Percentiles rank a stretch among this genome's conserved stretches.
Conservation (phyloP, 768 basidiomycete genomes). For the Mycena epipterygia region DNA sequence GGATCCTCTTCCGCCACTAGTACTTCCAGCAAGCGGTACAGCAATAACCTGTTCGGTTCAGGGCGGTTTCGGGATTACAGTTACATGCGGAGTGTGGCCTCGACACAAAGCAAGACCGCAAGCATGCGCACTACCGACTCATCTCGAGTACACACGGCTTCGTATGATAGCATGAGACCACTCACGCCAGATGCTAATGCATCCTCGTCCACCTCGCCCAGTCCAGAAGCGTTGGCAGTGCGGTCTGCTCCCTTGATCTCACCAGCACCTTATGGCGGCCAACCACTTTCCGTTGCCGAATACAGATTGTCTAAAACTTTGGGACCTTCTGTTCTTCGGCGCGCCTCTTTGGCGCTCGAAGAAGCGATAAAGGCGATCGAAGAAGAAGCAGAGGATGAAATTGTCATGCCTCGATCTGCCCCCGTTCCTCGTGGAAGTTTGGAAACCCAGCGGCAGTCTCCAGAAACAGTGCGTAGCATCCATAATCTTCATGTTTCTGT, state of each 20-base stretch:
- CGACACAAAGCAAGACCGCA: constrained; percentile 56
- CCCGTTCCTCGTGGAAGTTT: constrained; percentile 58
- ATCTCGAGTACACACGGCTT: constrained; percentile 46
- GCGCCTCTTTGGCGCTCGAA: constrained; percentile 82
- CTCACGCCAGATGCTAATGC: constrained; percentile 67
- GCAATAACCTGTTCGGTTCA: constrained; percentile 90
- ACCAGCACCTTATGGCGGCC: constrained; percentile 53
- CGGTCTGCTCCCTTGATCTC: constrained; percentile 59
- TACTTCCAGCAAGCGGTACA: constrained; percentile 77
- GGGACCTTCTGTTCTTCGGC: constrained; percentile 64
- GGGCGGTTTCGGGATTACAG: constrained; percentile 82
- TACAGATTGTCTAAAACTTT: constrained; percentile 65
- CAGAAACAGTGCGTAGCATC: constrained; percentile 48
- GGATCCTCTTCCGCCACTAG: constrained; percentile 59
- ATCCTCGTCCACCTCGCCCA: constrained; percentile 55
- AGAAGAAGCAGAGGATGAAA: constrained; percentile 82
- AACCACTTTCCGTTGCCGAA: constrained; percentile 56
- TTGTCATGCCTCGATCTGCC: constrained; percentile 78
- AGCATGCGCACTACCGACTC: constrained; percentile 56
- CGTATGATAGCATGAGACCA: constrained; percentile 64
- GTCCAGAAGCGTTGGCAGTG: constrained; percentile 53
- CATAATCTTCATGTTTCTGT: constrained; percentile 25
- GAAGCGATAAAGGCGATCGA: constrained; percentile 85
- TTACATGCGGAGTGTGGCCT: constrained; percentile 71
- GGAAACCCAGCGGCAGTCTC: constrained; percentile 45